Evolutionary conservation across 805 yeast genomes (phyloP), one percentile per base, ranked within the genome.

Genomic region (Lipomyces sp.): DNA sequence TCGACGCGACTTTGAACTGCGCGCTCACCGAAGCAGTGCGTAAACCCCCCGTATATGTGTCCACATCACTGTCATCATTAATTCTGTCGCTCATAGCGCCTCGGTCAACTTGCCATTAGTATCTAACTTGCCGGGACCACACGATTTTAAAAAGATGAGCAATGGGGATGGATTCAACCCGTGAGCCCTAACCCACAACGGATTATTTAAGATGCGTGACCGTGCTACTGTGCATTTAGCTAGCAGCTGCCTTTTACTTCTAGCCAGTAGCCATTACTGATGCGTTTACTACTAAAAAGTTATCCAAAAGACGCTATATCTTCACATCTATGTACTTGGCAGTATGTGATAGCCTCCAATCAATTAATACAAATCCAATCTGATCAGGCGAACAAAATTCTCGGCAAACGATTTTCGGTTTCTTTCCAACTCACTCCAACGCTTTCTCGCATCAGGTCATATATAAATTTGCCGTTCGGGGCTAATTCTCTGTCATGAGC

Each of bases 361-460:
- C 48, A 13, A 42, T 42, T 24, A 42, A 37, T 24, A 24, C 24
- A 24, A 24, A 24, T 24, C 24, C 24, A 24, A 24, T 24, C 24
- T 24, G 24, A 24, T 24, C 24, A 24, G 24, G 24, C 24, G 24
- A 1, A 24, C 24, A 51, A 51, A 18, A 48, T 51, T 13, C 71
- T 54, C 45, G 71, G 71, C 35, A 68, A 33, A 45, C 65, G 50
- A 33, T 56, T 68, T 59, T 68, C 71, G 2, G 60, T 59, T 30
- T 51, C 51, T n/a, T 39, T 33, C 69, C 68, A 63, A 11, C 67
- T 70, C 33, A 51, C 50, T 11, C 67, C 67, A 10, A 59, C 54
- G 5, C 42, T 24, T 39, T 68, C 64, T 51, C 71, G 51, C 71
- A 68, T 68, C 64, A 68, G 48, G 64, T 68, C 71, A 37, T 63